These are phyloP conservation scores for Malus orientalis DNA, from an alignment of 306 rosid species.

Conservation along the genomic window DNA sequence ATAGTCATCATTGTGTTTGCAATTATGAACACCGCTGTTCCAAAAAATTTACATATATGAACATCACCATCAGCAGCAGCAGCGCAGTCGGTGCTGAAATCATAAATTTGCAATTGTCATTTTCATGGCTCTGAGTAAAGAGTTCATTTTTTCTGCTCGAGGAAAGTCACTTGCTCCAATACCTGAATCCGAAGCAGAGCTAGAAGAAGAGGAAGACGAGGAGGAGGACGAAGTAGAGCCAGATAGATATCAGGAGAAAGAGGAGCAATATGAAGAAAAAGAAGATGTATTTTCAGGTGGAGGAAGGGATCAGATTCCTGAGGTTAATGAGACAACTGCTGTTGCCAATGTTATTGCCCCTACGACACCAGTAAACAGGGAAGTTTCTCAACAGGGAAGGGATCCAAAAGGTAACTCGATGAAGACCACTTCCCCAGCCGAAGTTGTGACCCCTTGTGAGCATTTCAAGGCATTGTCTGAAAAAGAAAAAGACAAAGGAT, in stretches of 20 bases:
- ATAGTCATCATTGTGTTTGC: background rate
- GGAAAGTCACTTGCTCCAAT: conserved; percentile 99
- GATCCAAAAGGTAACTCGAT: conserved; percentile 28
- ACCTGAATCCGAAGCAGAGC: conserved; percentile 87
- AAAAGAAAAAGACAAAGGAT: conserved; percentile 40
- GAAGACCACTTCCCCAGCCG: conserved; percentile 19
- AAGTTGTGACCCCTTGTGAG: conserved; percentile 28
- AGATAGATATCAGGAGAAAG: conserved; percentile 19
- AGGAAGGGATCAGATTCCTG: conserved; percentile 25
- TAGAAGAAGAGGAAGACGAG: conserved; percentile 61
- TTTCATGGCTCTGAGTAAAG: conserved; percentile 29
- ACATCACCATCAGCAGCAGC: conserved; percentile 13
- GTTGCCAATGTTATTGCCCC: conserved; percentile 12
- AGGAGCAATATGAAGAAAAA: conserved; percentile 27
- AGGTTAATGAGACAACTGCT: conserved; percentile 19
- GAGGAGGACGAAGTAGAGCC: conserved; percentile 21
- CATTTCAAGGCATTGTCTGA: conserved; percentile 21
- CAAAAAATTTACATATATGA: background rate
- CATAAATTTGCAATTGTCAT: conserved; percentile 15
- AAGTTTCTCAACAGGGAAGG: conserved; percentile 30
- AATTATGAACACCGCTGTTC: conserved; percentile 1
- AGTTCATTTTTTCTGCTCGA: conserved; percentile 48
- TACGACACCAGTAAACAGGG: conserved; percentile 21
- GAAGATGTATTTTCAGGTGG: conserved; percentile 18
- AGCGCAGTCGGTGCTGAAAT: conserved; percentile 10